Percentiles rank a stretch among this genome's conserved stretches.
Conservation (phyloP, 73 alveolate species). For the Effrenium voratum region DNA sequence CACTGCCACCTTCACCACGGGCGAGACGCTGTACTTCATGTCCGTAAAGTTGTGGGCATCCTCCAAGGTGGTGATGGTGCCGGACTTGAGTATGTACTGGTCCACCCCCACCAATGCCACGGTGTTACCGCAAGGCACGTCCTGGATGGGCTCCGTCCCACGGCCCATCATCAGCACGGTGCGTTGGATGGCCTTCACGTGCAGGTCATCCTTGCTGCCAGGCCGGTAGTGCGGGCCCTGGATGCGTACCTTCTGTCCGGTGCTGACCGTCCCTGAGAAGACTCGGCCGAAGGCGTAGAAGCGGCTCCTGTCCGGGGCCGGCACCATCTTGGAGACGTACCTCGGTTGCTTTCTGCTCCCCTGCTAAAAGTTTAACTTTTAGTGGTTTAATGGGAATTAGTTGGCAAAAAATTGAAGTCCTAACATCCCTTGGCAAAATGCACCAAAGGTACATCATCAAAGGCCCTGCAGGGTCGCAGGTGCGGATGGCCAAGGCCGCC, state of each 20-base stretch:
- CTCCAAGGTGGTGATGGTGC: conserved; percentile 96
- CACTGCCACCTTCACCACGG: conserved; percentile 97
- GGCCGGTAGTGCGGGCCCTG: conserved; percentile 97
- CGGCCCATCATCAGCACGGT: conserved; percentile 98
- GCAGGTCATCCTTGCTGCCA: conserved; percentile 97
- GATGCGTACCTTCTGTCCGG: conserved; percentile 98
- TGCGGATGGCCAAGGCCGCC: conserved; percentile 96
- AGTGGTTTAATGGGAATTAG: too few relatives aligned
- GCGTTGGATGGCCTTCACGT: conserved; percentile 96
- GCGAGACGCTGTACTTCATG: conserved; percentile 97
- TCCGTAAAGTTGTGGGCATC: conserved; percentile 95
- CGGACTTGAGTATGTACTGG: conserved; percentile 96
- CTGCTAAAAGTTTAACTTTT: too few relatives aligned
- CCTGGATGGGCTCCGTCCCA: conserved; percentile 94
- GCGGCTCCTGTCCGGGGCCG: conserved; percentile 96
- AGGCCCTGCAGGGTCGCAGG: conserved; percentile 99
- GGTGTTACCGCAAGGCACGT: conserved; percentile 98
- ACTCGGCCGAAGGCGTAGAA: conserved; percentile 99
- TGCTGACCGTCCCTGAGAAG: conserved; percentile 98
- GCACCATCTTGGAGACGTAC: conserved; percentile 98
- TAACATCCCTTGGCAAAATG: too few relatives aligned
- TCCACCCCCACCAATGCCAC: conserved; percentile 97
- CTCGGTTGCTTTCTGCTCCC: too few relatives aligned
- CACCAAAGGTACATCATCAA: conserved; percentile 98
- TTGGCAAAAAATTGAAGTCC: too few relatives aligned